phyloP scores from a whole-genome alignment of 495 filamentous ascomycete species.

The Aspergillus cristatus region DNA sequence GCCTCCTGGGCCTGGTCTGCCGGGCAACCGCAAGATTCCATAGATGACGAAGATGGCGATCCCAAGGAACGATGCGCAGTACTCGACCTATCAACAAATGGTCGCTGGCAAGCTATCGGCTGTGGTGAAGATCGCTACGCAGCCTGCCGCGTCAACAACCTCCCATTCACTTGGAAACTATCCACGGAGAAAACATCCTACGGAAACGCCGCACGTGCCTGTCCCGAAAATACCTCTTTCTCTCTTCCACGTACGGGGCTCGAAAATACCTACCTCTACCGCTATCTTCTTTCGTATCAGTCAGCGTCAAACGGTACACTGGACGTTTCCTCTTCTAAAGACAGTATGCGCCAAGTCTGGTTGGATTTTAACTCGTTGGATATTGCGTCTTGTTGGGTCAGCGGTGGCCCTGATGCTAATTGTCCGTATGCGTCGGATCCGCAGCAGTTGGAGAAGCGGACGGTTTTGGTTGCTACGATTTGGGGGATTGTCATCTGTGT shows the following conservation, averaged over 20 bases:
- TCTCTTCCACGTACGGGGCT: conserved; percentile 48
- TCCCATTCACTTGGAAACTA: conserved; percentile 49
- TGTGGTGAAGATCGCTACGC: conserved; percentile 40
- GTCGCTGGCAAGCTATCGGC: conserved; percentile 48
- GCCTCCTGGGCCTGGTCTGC: conserved; percentile 52
- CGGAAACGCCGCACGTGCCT: conserved; percentile 22
- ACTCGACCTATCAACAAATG: conserved; percentile 32
- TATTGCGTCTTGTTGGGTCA: conserved; percentile 48
- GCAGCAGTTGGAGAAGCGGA: conserved; percentile 27
- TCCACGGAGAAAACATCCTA: conserved; percentile 29
- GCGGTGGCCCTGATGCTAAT: conserved; percentile 34
- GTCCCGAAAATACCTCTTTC: conserved; percentile 34
- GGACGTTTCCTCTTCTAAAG: conserved; percentile 16
- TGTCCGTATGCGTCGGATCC: conserved; percentile 45
- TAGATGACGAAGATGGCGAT: conserved; percentile 12
- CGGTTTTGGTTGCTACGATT: conserved; percentile 50
- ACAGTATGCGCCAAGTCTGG: conserved; percentile 31
- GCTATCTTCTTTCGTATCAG: conserved; percentile 17
- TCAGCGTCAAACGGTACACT: conserved; percentile 15
- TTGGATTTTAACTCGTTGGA: conserved; percentile 52
- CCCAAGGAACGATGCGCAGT: conserved; percentile 42
- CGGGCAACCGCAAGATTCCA: conserved; percentile 34
- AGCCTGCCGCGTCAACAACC: conserved; percentile 43
- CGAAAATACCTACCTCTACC: conserved; percentile 50
- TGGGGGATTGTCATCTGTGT: conserved; percentile 51